These are phyloP conservation scores for Colletotrichum higginsianum DNA, from an alignment of 2,329 filamentous ascomycete species.

Conservation along the genomic window DNA sequence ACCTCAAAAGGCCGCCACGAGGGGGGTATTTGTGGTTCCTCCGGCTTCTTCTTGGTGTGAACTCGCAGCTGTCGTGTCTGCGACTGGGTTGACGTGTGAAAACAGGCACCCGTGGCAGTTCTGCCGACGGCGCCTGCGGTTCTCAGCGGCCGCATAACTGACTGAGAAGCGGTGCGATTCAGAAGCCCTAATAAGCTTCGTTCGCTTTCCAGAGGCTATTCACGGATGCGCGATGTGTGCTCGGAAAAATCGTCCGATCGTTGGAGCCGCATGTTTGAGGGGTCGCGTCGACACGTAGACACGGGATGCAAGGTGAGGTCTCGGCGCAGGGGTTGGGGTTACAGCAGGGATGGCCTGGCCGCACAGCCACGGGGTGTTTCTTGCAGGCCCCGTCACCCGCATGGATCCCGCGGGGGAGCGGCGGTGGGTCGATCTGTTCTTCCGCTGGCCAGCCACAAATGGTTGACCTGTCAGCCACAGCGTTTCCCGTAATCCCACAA, in stretches of 20 bases:
- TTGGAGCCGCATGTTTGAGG: constrained; percentile 32
- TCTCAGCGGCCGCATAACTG: constrained; percentile 19
- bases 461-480: background rate
- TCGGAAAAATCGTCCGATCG: constrained; percentile 33
- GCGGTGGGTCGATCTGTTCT: constrained; percentile 34
- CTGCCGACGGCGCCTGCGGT: constrained; percentile 14
- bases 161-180: background rate
- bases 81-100: constrained; percentile 21
- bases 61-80: constrained; percentile 4
- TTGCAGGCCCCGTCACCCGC: constrained; percentile 34
- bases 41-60: constrained; percentile 31
- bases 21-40: constrained; percentile 13
- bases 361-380: constrained; percentile 39
- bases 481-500: background rate
- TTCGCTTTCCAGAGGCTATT: constrained; percentile 15
- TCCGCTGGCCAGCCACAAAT: constrained; percentile 11
- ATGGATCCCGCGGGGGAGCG: constrained; percentile 36
- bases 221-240: constrained; percentile 16
- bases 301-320: constrained; percentile 19
- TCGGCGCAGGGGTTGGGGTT: constrained; percentile 27
- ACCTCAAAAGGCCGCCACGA: constrained; percentile 49
- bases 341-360: constrained; percentile 35
- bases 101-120: background rate
- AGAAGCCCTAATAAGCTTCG: background rate
- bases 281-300: constrained; percentile 10